Evolutionary conservation across 371 early-diverging fungal genomes (phyloP).

Genomic region (Rhizomucor miehei): DNA sequence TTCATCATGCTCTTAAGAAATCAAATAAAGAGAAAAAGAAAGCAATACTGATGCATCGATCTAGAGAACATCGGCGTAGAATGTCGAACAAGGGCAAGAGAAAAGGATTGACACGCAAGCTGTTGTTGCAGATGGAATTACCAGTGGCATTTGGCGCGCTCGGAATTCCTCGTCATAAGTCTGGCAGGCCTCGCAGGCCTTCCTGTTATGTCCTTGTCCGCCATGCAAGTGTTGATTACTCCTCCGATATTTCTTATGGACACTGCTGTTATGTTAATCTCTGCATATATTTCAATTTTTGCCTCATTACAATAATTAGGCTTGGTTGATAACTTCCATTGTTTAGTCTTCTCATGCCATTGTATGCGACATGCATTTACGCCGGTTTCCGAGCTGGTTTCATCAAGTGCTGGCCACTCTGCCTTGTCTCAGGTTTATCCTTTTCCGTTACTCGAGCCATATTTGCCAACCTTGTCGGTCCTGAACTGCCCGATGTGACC

Average conservation of each 20-base stretch:
- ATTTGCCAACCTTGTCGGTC: slow-evolving; percentile 45
- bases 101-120: too few species aligned
- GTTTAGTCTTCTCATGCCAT: slow-evolving; percentile 39
- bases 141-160: slow-evolving; percentile 49
- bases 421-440: slow-evolving; percentile 39
- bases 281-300: too few species aligned
- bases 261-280: too few species aligned
- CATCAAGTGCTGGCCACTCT: slow-evolving; percentile 47
- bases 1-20: too few species aligned
- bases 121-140: slow-evolving; percentile 46
- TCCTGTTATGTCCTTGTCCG: slow-evolving; percentile 31
- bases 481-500: slow-evolving; percentile 49
- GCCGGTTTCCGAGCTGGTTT: slow-evolving; percentile 42
- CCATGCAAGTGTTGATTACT: too few species aligned
- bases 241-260: too few species aligned
- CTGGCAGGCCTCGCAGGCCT: slow-evolving; percentile 40
- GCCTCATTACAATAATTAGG: too few species aligned
- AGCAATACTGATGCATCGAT: too few species aligned
- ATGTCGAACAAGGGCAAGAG: too few species aligned
- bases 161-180: slow-evolving; percentile 48
- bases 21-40: too few species aligned
- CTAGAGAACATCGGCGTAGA: too few species aligned
- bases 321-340: slow-evolving; percentile 48
- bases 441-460: slow-evolving; percentile 43
- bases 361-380: slow-evolving; percentile 37